Evolutionary conservation across 108 stramenopile species (phyloP).

Genomic region (Skeletonema marinoi): DNA sequence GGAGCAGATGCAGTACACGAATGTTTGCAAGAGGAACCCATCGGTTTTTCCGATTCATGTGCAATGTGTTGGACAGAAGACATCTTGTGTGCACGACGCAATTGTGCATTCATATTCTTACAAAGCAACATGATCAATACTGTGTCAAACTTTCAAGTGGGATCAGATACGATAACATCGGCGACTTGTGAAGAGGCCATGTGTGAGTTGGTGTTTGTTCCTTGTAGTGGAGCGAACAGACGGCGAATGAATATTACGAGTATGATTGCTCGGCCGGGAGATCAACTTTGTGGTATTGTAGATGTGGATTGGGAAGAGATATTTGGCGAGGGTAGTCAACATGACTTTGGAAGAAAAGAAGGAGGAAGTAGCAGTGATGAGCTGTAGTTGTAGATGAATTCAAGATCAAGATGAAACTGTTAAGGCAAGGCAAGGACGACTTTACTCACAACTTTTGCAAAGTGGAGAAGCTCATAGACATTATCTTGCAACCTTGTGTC

Average conservation of each 20-base stretch:
- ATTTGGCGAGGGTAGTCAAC: slow-evolving; percentile 1
- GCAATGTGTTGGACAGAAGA: slow-evolving; percentile 41
- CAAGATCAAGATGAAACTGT: no score
- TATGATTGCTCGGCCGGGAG: slow-evolving; percentile 23
- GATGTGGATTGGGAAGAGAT: slow-evolving; percentile 29
- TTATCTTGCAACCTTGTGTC: no score
- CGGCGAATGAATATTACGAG: slow-evolving; percentile 35
- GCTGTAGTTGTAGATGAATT: neutral
- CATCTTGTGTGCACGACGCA: slow-evolving; percentile 20
- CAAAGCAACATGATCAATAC: slow-evolving; percentile 39
- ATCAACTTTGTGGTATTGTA: slow-evolving; percentile 25
- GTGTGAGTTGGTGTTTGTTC: slow-evolving; percentile 37
- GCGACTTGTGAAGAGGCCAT: slow-evolving; percentile 34
- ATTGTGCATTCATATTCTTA: slow-evolving; percentile 33
- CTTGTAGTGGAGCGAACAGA: slow-evolving; percentile 30
- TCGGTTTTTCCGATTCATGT: slow-evolving; percentile 33
- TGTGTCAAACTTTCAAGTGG: slow-evolving; percentile 45
- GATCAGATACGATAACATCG: slow-evolving; percentile 37
- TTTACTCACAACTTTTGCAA: no score
- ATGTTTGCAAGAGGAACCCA: slow-evolving; percentile 8
- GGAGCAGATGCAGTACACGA: slow-evolving; percentile 11
- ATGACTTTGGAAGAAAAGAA: neutral
- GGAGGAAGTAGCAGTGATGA: neutral
- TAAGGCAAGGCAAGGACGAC: no score
- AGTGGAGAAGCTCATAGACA: no score